These are phyloP conservation scores for Coelastrella sp. DNA, from an alignment of 139 green algal species.

Conservation along the genomic window DNA sequence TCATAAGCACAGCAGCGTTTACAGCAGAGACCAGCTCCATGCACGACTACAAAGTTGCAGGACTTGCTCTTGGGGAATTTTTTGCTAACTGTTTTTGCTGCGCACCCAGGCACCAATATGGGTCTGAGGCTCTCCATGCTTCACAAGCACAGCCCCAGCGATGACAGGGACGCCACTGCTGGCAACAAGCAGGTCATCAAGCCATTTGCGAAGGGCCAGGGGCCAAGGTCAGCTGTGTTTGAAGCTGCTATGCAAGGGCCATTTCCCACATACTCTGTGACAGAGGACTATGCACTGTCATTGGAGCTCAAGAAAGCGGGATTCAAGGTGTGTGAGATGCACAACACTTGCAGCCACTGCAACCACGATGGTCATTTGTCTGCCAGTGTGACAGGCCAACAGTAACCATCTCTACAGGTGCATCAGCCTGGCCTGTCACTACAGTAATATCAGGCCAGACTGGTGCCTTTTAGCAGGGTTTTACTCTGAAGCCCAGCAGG, in stretches of 20 bases:
- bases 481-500: too few relatives aligned
- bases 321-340: not conserved
- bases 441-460: too few relatives aligned
- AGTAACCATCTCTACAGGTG: too few relatives aligned
- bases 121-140: constrained; percentile 36
- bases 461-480: too few relatives aligned
- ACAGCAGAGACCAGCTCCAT: too few relatives aligned
- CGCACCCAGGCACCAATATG: constrained; percentile 29
- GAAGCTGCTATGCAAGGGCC: constrained; percentile 30
- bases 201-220: not conserved
- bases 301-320: constrained; percentile 42
- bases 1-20: too few relatives aligned
- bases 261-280: constrained; percentile 39
- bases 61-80: too few relatives aligned
- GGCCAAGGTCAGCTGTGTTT: not conserved
- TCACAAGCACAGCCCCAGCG: constrained; percentile 22
- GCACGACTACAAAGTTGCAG: too few relatives aligned
- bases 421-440: too few relatives aligned
- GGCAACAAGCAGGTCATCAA: constrained; percentile 3
- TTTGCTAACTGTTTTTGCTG: not conserved
- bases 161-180: not conserved
- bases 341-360: too few relatives aligned
- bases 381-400: too few relatives aligned
- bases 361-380: too few relatives aligned
- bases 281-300: constrained; percentile 43